Evolutionary conservation across 257 asterid genomes (phyloP), one percentile per base, ranked within the genome.

Genomic region (Lithospermum erythrorhizon): DNA sequence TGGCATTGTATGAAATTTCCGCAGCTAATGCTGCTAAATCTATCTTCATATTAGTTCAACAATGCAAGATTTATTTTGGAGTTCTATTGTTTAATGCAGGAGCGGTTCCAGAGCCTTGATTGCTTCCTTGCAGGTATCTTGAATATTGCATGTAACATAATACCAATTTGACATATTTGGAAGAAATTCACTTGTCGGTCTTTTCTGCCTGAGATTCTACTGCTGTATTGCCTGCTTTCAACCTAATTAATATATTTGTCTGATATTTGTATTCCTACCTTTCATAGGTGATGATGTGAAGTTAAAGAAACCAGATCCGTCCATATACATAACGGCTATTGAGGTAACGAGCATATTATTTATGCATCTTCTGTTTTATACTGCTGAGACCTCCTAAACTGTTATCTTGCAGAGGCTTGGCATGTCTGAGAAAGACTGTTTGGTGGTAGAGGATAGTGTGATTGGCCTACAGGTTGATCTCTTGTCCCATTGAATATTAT

Each of bases 401-500:
- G 61, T 49, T 13, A 51, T 61, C 68, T n/a, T 62, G 22, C 83
- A 93, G 97, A 81, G 55, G 65, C 79, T 93, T 59, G 94, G 90
- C 18, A 76, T 93, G 55, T 81, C 83, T 19, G 82, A 64, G 66
- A 76, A 55, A 69, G 83, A 86, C 65, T 89, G 97, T 79, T 62
- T 89, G 76, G 99, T 93, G 29, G 89, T 93, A 58, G 99, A 93
- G 76, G 97, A 93, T 63, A 89, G 99, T 66, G 90, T 93, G 76
- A 93, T 93, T 58, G 97, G 99, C 24, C 83, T 93, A 53, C 95
- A 86, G 96, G 98, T 91, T 81, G 32, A 16, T 70, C 51, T 57
- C 57, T 5, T 6, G 13, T 32, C 17, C 6, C 27, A 21, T 45
- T 59, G 23, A 4, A 48, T 41, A 41, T 8, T 35, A 35, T 32